These are phyloP conservation scores for Coriolopsis trogii DNA, from an alignment of 1,284 basidiomycete species.

Conservation along the genomic window DNA sequence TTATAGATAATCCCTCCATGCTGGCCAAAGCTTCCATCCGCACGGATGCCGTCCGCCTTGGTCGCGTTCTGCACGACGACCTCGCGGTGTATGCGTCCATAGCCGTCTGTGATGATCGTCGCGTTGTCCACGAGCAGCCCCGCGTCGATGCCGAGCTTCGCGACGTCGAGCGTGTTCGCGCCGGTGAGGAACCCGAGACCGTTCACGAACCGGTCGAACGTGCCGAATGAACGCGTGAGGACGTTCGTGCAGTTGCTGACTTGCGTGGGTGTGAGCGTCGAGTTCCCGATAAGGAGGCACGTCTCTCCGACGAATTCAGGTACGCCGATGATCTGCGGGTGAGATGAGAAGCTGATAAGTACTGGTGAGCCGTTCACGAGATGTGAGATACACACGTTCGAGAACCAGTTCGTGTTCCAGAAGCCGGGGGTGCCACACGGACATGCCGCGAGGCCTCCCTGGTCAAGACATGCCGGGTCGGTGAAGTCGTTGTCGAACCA, in stretches of 20 bases:
- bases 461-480: conserved; percentile 47
- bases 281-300: conserved; percentile 55
- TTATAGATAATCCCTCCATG: conserved; percentile 65
- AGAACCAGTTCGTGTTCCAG: conserved; percentile 76
- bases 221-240: conserved; percentile 52
- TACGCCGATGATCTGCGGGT: conserved; percentile 56
- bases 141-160: conserved; percentile 56
- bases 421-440: conserved; percentile 60
- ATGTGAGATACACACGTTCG: conserved; percentile 33
- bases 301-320: conserved; percentile 57
- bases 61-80: conserved; percentile 47
- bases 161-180: conserved; percentile 63
- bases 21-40: conserved; percentile 67
- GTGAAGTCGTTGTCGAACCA: conserved; percentile 69
- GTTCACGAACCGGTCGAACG: conserved; percentile 47
- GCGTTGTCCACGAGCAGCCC: conserved; percentile 49
- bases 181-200: conserved; percentile 56
- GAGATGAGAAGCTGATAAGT: not conserved
- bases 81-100: conserved; percentile 50
- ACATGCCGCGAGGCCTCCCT: conserved; percentile 49
- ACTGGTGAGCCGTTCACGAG: not conserved
- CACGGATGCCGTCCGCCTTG: conserved; percentile 59
- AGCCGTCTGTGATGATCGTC: conserved; percentile 51
- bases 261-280: conserved; percentile 46
- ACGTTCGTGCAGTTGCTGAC: conserved; percentile 52